Evolutionary conservation across 2,329 filamentous ascomycete species (phyloP).

Genomic region (Cadophora luteo-olivacea): DNA sequence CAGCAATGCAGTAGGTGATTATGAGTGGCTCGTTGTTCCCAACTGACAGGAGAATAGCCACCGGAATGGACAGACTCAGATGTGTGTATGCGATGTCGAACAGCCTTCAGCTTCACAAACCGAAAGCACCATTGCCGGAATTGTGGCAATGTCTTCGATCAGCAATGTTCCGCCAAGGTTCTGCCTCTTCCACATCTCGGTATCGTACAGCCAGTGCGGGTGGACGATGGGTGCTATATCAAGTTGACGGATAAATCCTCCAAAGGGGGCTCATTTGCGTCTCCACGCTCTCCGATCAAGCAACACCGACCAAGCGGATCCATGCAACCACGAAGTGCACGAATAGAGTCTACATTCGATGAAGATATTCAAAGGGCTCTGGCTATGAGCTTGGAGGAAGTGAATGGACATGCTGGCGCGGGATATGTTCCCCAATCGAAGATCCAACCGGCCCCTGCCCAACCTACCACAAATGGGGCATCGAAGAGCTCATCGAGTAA

Average conservation of each 20-base stretch:
- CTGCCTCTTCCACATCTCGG: constrained; percentile 90
- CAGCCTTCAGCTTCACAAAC: constrained; percentile 95
- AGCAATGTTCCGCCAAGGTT: constrained; percentile 89
- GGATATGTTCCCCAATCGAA: constrained; percentile 75
- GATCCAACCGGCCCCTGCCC: constrained; percentile 47
- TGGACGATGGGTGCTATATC: constrained; percentile 94
- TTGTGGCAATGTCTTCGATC: constrained; percentile 96
- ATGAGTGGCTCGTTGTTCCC: background rate
- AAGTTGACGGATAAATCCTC: constrained; percentile 82
- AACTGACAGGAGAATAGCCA: constrained; percentile 60
- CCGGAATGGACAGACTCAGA: constrained; percentile 98
- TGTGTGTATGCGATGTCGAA: constrained; percentile 97
- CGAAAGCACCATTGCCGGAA: constrained; percentile 98
- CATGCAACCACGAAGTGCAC: constrained; percentile 90
- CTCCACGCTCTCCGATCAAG: constrained; percentile 59
- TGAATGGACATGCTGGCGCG: constrained; percentile 72
- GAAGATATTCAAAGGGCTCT: constrained; percentile 92
- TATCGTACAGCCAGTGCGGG: constrained; percentile 87
- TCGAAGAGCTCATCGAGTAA: constrained; percentile 49
- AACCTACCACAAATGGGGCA: constrained; percentile 36
- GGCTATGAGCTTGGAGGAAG: constrained; percentile 96
- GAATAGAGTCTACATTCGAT: constrained; percentile 90
- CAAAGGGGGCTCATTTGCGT: constrained; percentile 48
- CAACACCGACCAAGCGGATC: constrained; percentile 60
- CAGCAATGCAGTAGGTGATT: constrained; percentile 79